Conservation (phyloP, 1,139 yeast species). For the Yamadazyma triangularis region DNA sequence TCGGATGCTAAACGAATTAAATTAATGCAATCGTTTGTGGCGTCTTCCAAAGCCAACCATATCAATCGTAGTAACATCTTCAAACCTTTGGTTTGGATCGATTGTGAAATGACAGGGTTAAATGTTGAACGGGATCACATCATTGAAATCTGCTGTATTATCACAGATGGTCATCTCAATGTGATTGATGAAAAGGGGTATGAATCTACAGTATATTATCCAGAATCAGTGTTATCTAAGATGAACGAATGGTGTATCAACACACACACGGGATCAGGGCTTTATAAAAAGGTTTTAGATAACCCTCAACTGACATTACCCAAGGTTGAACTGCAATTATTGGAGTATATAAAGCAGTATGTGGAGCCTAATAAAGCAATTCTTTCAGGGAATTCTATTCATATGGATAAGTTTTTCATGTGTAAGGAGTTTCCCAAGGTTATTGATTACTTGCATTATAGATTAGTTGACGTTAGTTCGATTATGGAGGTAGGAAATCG, state of each 20-base stretch:
- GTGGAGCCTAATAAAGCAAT: slow-evolving; percentile 56
- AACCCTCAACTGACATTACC: slow-evolving; percentile 49
- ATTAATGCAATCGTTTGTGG: neutral
- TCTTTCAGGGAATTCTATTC: slow-evolving; percentile 88
- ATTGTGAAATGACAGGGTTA: slow-evolving; percentile 87
- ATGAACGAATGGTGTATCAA: slow-evolving; percentile 87
- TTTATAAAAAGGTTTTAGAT: slow-evolving; percentile 62
- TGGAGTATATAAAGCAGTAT: slow-evolving; percentile 54
- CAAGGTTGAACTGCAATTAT: slow-evolving; percentile 61
- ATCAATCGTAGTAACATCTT: too few species aligned
- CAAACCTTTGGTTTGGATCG: slow-evolving; percentile 75
- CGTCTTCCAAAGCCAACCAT: too few species aligned
- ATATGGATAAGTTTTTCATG: slow-evolving; percentile 88
- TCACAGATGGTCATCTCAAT: slow-evolving; percentile 79
- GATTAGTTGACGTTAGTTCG: slow-evolving; percentile 85
- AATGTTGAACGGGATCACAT: slow-evolving; percentile 69
- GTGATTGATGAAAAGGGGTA: slow-evolving; percentile 65
- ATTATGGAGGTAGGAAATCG: slow-evolving; percentile 76
- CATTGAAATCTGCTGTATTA: slow-evolving; percentile 85
- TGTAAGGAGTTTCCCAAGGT: slow-evolving; percentile 76
- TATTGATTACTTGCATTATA: slow-evolving; percentile 68
- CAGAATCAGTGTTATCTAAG: slow-evolving; percentile 54
- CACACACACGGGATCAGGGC: slow-evolving; percentile 78
- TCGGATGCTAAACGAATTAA: neutral
- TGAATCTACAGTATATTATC: slow-evolving; percentile 76